Conservation (phyloP, 2,329 filamentous ascomycete genomes). For the Sporothrix curviconia region DNA sequence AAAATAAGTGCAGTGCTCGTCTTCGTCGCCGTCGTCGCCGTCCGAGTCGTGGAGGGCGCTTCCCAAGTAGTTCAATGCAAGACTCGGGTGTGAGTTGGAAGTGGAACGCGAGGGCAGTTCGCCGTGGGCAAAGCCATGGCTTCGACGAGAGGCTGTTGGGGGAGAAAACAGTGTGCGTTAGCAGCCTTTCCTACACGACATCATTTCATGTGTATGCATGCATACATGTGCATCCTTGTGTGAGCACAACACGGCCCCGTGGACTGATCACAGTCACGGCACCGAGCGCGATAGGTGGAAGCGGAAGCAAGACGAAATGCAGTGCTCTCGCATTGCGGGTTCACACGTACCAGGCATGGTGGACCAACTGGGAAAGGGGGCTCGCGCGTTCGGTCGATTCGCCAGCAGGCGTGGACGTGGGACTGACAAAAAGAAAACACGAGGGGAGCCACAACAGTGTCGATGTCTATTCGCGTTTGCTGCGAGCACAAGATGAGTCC, state of each 20-base stretch:
- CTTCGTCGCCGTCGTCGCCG: not conserved
- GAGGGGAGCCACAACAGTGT: not conserved
- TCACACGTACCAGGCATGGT: not conserved
- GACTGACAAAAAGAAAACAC: not conserved
- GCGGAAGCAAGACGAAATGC: too few relatives aligned
- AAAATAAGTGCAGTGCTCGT: too few relatives aligned
- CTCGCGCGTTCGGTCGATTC: too few relatives aligned
- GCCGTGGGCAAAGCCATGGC: not conserved
- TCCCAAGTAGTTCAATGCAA: not conserved
- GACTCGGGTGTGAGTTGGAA: constrained; percentile 14
- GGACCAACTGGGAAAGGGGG: too few relatives aligned
- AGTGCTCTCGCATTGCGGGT: too few relatives aligned
- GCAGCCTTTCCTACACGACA: too few relatives aligned
- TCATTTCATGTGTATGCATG: not conserved
- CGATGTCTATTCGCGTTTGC: not conserved
- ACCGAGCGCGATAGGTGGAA: too few relatives aligned
- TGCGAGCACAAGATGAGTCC: not conserved
- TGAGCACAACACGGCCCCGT: too few relatives aligned
- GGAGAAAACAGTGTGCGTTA: not conserved
- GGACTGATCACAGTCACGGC: too few relatives aligned
- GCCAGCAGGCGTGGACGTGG: not conserved
- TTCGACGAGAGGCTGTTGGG: not conserved
- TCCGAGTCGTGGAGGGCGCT: not conserved
- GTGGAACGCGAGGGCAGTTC: constrained; percentile 13
- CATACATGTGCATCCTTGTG: too few relatives aligned